These are phyloP conservation scores for Microcos paniculata DNA, from an alignment of 345 rosid species.

Conservation along the genomic window DNA sequence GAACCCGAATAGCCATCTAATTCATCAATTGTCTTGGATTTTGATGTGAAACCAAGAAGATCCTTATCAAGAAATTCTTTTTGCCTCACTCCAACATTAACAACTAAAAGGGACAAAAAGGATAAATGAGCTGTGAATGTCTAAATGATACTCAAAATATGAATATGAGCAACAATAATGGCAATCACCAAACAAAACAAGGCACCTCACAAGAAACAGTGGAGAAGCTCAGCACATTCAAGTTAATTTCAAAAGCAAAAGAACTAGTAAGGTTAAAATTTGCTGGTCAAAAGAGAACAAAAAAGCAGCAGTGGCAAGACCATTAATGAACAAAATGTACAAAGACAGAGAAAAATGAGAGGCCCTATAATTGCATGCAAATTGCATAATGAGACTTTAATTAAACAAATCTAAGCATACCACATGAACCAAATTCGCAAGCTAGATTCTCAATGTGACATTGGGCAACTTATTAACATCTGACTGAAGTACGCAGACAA, in stretches of 20 bases:
- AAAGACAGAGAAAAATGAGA: background rate
- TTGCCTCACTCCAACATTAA: background rate
- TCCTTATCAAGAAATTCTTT: conserved; percentile 5
- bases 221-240: background rate
- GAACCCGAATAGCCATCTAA: conserved; percentile 33
- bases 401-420: background rate
- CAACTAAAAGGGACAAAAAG: background rate
- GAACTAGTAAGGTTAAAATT: background rate
- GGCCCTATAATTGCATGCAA: background rate
- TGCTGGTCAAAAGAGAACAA: background rate
- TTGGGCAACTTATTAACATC: background rate
- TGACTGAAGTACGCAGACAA: background rate
- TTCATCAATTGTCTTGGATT: conserved; percentile 1
- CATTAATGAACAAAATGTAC: background rate
- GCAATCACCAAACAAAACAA: background rate
- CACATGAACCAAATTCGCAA: background rate
- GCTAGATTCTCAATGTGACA: background rate
- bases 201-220: background rate
- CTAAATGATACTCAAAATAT: background rate
- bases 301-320: background rate
- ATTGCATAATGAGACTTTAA: background rate
- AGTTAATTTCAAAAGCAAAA: background rate
- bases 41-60: conserved; percentile 4
- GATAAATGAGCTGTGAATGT: background rate
- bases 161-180: background rate